Evolutionary conservation across 2,329 filamentous ascomycete species (phyloP).

Genomic region (Pseudocercospora crystallina): DNA sequence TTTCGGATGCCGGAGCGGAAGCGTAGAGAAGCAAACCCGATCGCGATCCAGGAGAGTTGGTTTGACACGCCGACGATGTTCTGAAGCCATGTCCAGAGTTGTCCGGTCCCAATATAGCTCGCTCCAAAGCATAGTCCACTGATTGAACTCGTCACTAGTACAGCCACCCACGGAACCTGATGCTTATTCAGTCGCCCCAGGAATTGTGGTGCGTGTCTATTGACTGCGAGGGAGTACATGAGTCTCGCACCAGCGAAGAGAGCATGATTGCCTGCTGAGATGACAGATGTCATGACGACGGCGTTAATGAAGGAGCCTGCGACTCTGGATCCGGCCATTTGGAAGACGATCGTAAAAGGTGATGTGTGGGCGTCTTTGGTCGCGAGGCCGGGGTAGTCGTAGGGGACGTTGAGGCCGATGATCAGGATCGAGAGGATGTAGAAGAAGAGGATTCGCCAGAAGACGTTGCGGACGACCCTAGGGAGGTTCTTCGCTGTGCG

Average conservation of each 20-base stretch:
- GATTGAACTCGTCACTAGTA: slow-evolving; percentile 44
- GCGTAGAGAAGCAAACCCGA: slow-evolving; percentile 64
- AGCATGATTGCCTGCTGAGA: slow-evolving; percentile 60
- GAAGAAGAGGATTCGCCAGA: slow-evolving; percentile 78
- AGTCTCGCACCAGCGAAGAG: slow-evolving; percentile 58
- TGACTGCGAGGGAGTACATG: slow-evolving; percentile 57
- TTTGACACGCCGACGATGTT: slow-evolving; percentile 69
- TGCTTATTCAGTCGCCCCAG: slow-evolving; percentile 50
- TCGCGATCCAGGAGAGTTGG: slow-evolving; percentile 65
- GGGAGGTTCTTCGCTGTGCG: slow-evolving; percentile 52
- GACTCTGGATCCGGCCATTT: slow-evolving; percentile 55
- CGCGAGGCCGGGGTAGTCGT: slow-evolving; percentile 54
- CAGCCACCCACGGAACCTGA: slow-evolving; percentile 56
- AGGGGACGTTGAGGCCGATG: slow-evolving; percentile 73
- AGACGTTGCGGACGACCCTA: slow-evolving; percentile 67
- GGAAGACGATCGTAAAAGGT: slow-evolving; percentile 63
- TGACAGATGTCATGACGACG: slow-evolving; percentile 59
- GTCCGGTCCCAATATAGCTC: slow-evolving; percentile 62
- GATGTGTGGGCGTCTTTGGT: slow-evolving; percentile 44
- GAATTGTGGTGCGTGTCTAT: slow-evolving; percentile 56
- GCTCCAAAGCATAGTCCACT: slow-evolving; percentile 59
- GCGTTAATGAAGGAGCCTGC: slow-evolving; percentile 62
- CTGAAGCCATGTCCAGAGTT: slow-evolving; percentile 67
- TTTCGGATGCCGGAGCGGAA: slow-evolving; percentile 59
- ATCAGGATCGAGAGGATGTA: slow-evolving; percentile 73